phyloP scores from a whole-genome alignment of 2,329 filamentous ascomycete genomes.

The Raffaelea ambrosiae region DNA sequence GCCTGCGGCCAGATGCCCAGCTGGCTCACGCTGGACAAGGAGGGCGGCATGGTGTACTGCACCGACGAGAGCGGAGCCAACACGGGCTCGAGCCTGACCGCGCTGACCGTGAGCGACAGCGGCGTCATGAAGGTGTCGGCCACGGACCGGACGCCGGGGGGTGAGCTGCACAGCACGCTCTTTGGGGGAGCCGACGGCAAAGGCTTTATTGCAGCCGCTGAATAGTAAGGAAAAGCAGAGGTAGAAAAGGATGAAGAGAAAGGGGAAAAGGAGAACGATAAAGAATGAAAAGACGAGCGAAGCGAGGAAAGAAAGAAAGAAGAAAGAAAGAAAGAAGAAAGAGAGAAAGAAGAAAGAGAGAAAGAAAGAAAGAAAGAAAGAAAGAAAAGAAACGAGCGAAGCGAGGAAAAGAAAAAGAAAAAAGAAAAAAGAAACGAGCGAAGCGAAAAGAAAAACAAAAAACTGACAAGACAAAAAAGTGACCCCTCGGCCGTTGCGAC shows the following conservation, averaged over 20 bases:
- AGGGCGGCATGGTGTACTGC: conserved; percentile 22
- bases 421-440: too few relatives aligned
- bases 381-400: too few relatives aligned
- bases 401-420: too few relatives aligned
- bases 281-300: too few relatives aligned
- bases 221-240: conserved; percentile 27
- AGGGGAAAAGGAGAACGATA: too few relatives aligned
- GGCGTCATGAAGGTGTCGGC: conserved; percentile 23
- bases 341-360: too few relatives aligned
- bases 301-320: too few relatives aligned
- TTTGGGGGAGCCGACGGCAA: conserved; percentile 29
- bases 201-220: conserved; percentile 31
- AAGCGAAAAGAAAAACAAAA: too few relatives aligned
- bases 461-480: conserved; percentile 15
- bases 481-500: conserved; percentile 33
- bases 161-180: conserved; percentile 30
- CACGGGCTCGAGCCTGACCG: conserved; percentile 25
- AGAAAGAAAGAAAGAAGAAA: neutral
- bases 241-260: too few relatives aligned
- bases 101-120: conserved; percentile 22
- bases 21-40: conserved; percentile 27
- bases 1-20: conserved; percentile 27
- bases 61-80: conserved; percentile 26
- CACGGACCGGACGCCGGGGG: conserved; percentile 23
- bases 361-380: too few relatives aligned